Percentiles rank a stretch among this genome's conserved stretches.
These are phyloP conservation scores for Paradendryphiella salina DNA, from an alignment of 2,329 filamentous ascomycete genomes.

Conservation along the genomic window DNA sequence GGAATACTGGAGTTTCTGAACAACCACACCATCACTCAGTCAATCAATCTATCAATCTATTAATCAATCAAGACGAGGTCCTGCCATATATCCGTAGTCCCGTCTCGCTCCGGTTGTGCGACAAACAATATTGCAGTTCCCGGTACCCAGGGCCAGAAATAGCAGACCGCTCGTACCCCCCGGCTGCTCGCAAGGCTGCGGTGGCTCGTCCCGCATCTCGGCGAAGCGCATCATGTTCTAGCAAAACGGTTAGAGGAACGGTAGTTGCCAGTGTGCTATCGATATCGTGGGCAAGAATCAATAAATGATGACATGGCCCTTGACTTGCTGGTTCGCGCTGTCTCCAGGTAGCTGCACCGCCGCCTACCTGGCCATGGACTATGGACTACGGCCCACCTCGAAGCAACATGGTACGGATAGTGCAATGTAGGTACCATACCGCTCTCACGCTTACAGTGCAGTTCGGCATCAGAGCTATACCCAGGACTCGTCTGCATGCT, in stretches of 20 bases:
- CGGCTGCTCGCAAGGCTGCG: slow-evolving; percentile 5
- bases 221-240: slow-evolving; percentile 9
- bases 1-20: neutral
- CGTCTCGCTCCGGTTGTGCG: too few species aligned
- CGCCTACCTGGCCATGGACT: slow-evolving; percentile 3
- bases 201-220: slow-evolving; percentile 14
- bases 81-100: too few species aligned
- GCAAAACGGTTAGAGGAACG: slow-evolving; percentile 1
- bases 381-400: slow-evolving; percentile 1
- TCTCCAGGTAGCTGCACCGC: slow-evolving; percentile 6
- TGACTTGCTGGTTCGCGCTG: slow-evolving; percentile 5
- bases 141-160: neutral
- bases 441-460: neutral
- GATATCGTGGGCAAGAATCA: neutral
- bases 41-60: neutral
- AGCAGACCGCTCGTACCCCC: neutral
- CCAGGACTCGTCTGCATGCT: slow-evolving; percentile 6
- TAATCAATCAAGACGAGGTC: too few species aligned
- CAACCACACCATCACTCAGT: neutral
- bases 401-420: slow-evolving; percentile 3
- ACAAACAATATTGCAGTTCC: too few species aligned
- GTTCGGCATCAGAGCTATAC: slow-evolving; percentile 3
- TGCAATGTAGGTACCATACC: neutral
- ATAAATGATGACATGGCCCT: slow-evolving; percentile 4
- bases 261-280: slow-evolving; percentile 3